Evolutionary conservation across 257 asterid genomes (phyloP).

Genomic region (Prunella vulgaris): DNA sequence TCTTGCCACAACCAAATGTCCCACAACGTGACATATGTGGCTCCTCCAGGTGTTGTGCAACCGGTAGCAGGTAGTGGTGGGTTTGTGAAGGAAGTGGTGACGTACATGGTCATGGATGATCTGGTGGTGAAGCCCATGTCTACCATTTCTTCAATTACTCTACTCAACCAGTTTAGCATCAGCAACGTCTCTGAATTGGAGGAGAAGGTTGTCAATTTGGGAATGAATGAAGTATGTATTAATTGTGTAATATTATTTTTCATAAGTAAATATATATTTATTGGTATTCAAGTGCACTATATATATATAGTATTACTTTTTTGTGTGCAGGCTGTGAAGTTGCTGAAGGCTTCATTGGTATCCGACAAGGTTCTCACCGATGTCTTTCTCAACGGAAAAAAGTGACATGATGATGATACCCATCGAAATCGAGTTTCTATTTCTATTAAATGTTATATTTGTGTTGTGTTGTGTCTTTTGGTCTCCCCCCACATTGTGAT

Average conservation of each 20-base stretch:
- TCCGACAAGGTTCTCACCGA: constrained; percentile 22
- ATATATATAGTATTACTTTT: neutral
- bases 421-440: no score
- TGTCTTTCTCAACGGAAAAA: neutral
- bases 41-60: neutral
- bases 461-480: no score
- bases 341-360: constrained; percentile 27
- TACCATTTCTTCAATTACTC: constrained; percentile 22
- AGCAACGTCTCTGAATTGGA: constrained; percentile 21
- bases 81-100: constrained; percentile 30
- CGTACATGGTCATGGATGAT: no score
- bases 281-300: no score
- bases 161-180: constrained; percentile 23
- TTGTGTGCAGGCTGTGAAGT: constrained; percentile 26
- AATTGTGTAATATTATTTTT: no score
- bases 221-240: constrained; percentile 24
- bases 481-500: no score
- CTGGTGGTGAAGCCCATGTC: constrained; percentile 17
- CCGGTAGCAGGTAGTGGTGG: neutral
- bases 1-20: no score
- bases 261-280: no score
- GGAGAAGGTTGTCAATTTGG: constrained; percentile 28
- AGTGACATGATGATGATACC: no score
- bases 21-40: no score
- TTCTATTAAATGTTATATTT: no score